Evolutionary conservation across 306 rosid genomes (phyloP).

Genomic region (Medicago arabica): DNA sequence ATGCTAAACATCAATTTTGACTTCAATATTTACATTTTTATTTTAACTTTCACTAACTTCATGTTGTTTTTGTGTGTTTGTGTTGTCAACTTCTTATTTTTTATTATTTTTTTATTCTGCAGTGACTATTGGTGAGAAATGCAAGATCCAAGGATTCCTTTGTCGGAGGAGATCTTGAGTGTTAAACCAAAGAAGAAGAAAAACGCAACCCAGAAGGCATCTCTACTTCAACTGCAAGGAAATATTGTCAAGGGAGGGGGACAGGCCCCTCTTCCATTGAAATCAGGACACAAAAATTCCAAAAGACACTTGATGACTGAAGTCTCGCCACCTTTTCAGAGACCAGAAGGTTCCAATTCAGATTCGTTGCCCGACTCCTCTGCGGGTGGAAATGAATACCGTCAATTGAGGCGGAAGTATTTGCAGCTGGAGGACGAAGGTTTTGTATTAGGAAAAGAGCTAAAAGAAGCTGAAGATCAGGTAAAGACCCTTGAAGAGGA

Average conservation of each 20-base stretch:
- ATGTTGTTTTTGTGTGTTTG: not conserved
- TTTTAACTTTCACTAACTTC: constrained; percentile 13
- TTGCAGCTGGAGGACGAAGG: constrained; percentile 83
- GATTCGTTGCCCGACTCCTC: constrained; percentile 85
- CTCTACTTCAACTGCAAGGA: constrained; percentile 55
- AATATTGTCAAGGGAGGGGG: constrained; percentile 52
- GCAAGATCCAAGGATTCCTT: constrained; percentile 68
- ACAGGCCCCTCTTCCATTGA: constrained; percentile 47
- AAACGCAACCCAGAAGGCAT: constrained; percentile 48
- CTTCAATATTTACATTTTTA: not conserved
- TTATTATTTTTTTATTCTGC: not conserved
- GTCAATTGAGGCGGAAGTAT: constrained; percentile 77
- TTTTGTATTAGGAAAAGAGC: constrained; percentile 67
- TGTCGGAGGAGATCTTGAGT: constrained; percentile 58
- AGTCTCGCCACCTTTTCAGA: constrained; percentile 61
- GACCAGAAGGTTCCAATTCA: constrained; percentile 79
- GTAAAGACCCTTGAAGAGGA: constrained; percentile 84
- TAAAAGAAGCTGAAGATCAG: constrained; percentile 72
- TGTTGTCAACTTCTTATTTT: not conserved
- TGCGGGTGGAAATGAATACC: constrained; percentile 73
- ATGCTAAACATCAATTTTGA: constrained; percentile 8
- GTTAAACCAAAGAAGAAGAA: constrained; percentile 70
- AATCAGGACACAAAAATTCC: constrained; percentile 61
- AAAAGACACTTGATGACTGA: constrained; percentile 63
- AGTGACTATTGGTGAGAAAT: constrained; percentile 45